A percentile compares a stretch with the other conserved stretches of the same genome.
Evolutionary conservation across 768 basidiomycete genomes (phyloP).

Genomic region (Tremella mesenterica): DNA sequence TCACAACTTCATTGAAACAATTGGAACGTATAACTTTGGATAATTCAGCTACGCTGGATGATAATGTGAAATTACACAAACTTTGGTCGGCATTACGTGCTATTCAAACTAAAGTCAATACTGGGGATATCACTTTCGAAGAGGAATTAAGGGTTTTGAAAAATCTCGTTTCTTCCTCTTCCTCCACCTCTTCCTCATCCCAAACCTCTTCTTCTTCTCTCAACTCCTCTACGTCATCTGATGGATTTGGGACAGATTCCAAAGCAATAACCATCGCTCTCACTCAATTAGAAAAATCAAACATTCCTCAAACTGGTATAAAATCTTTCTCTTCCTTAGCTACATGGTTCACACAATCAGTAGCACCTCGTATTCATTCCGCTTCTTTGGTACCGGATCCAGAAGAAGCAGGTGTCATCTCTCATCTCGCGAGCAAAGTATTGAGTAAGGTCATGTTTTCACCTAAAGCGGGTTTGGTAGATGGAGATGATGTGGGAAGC

Average conservation of each 20-base stretch:
- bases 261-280: conserved; percentile 66
- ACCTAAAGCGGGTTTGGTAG: conserved; percentile 63
- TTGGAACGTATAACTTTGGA: conserved; percentile 84
- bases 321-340: conserved; percentile 83
- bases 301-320: conserved; percentile 48
- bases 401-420: conserved; percentile 78
- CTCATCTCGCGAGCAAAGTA: conserved; percentile 71
- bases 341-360: conserved; percentile 78
- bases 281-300: conserved; percentile 48
- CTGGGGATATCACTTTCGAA: conserved; percentile 69
- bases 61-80: conserved; percentile 82
- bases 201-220: conserved; percentile 72
- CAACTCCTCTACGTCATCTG: conserved; percentile 51
- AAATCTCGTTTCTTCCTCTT: conserved; percentile 7
- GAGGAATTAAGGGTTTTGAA: conserved; percentile 77
- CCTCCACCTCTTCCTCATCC: too few relatives aligned
- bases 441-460: conserved; percentile 66
- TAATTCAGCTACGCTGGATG: conserved; percentile 81
- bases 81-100: conserved; percentile 90
- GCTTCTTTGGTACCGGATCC: conserved; percentile 76
- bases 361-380: conserved; percentile 70
- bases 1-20: conserved; percentile 79
- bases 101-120: conserved; percentile 57
- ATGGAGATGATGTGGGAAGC: conserved; percentile 75
- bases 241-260: conserved; percentile 49